Evolutionary conservation across 768 basidiomycete species (phyloP), one percentile per base, ranked within the genome.

Genomic region (Mycena vitilis): DNA sequence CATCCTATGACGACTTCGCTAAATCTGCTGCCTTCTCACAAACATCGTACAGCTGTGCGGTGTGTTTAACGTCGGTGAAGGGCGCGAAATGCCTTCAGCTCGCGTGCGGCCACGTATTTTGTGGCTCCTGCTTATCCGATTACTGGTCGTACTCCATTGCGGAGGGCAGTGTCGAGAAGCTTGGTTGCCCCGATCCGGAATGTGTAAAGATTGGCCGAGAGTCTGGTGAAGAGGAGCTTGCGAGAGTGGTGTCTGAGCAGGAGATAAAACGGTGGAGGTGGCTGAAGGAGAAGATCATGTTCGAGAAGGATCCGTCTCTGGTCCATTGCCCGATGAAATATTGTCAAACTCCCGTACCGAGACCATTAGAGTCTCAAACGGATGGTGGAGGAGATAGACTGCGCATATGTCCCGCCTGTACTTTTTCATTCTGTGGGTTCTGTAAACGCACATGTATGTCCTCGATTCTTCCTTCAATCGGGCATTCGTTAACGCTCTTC

Each of bases 101-200:
- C 56, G 75, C 81, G 3, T 96, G 95, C 75, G 78, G 79, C 1
- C 95, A 96, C 77, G 86, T 95, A 15, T 96, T 95, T 77, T 97
- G 95, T 76, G 87, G 88, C n/a, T 77, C 85, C 10, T 97, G 95
- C 75, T 78, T 97, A 34, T 83, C 84, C 60, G 90, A 92, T 59
- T 96, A 93, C 76, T 98, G 95, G 95, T 84, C 85, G 51, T 76
- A 95, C 57, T 92, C 91, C 71, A 92, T 98, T 60, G 81, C 79
- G 55, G 95, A 96, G 75, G 95, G 95, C 9, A 89, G 92, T 65
- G 81, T 95, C 16, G 85, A 83, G 37, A 84, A 84, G 22, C 95
- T 98, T 2, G 86, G 91, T 0, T 98, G 95, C 76, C 93, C 95
- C 1, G 91, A 94, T 73, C 88, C 89, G 1, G 83, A 82, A 42